phyloP scores from a whole-genome alignment of 768 basidiomycete species.

The Lepiota brunneoincarnata region DNA sequence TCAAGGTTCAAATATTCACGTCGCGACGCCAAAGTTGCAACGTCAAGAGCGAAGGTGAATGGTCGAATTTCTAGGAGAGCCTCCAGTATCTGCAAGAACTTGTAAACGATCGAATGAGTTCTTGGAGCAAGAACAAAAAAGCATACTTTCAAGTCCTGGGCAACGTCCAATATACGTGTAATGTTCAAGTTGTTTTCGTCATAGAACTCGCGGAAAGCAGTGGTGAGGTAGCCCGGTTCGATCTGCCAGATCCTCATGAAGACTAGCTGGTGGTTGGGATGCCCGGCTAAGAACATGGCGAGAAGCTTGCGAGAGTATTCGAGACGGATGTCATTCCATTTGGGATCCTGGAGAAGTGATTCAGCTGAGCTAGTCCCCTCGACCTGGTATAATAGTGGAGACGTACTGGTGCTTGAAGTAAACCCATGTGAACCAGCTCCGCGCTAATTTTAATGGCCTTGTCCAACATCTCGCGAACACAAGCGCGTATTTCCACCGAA shows the following conservation, averaged over 20 bases:
- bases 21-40: conserved; percentile 90
- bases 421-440: conserved; percentile 90
- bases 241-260: conserved; percentile 97
- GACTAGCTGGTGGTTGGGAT: conserved; percentile 93
- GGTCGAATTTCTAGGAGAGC: conserved; percentile 88
- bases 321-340: conserved; percentile 85
- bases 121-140: not conserved
- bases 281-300: conserved; percentile 86
- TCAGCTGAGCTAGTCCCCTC: not conserved
- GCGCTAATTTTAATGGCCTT: conserved; percentile 92
- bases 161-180: conserved; percentile 91
- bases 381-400: not conserved
- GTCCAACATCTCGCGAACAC: conserved; percentile 89
- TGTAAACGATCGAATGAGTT: conserved; percentile 7
- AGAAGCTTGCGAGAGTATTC: conserved; percentile 86
- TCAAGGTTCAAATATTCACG: conserved; percentile 94
- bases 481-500: conserved; percentile 63
- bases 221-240: conserved; percentile 79
- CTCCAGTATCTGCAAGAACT: conserved; percentile 70
- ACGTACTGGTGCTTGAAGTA: conserved; percentile 87
- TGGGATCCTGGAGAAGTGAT: conserved; percentile 49
- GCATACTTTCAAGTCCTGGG: conserved; percentile 87
- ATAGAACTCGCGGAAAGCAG: conserved; percentile 90
- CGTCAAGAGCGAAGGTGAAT: conserved; percentile 88
- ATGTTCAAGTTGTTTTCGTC: conserved; percentile 91